Evolutionary conservation across 2,329 filamentous ascomycete species (phyloP).

Genomic region (Lecanosticta acicola): DNA sequence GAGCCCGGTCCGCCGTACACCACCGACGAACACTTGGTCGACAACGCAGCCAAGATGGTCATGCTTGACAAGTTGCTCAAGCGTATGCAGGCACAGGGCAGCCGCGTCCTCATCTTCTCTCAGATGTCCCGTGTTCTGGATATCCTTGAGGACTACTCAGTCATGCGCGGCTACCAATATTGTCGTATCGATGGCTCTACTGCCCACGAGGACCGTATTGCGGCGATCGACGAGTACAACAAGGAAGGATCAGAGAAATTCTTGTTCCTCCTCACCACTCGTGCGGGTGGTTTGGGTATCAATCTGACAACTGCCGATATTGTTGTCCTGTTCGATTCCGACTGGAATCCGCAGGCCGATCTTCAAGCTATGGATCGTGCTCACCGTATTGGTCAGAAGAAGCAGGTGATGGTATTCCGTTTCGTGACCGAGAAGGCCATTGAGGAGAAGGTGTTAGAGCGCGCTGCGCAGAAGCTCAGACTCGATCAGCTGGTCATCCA

Average conservation of each 20-base stretch:
- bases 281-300: slow-evolving; percentile 92
- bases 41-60: slow-evolving; percentile 94
- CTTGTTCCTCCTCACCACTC: slow-evolving; percentile 88
- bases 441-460: slow-evolving; percentile 94
- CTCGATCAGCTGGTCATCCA: slow-evolving; percentile 97
- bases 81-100: slow-evolving; percentile 78
- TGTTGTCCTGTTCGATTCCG: slow-evolving; percentile 92
- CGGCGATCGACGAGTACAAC: slow-evolving; percentile 98
- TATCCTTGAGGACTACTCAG: slow-evolving; percentile 96
- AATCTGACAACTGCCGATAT: slow-evolving; percentile 94
- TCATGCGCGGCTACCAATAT: slow-evolving; percentile 91
- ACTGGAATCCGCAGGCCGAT: slow-evolving; percentile 99
- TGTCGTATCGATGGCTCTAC: slow-evolving; percentile 96
- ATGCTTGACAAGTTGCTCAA: slow-evolving; percentile 88
- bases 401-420: slow-evolving; percentile 93
- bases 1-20: slow-evolving; percentile 97
- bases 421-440: slow-evolving; percentile 98
- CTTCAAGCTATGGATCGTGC: slow-evolving; percentile 98
- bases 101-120: slow-evolving; percentile 95
- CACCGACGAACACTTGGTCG: slow-evolving; percentile 90
- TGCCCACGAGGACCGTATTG: slow-evolving; percentile 94
- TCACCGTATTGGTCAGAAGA: slow-evolving; percentile 96
- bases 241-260: slow-evolving; percentile 94
- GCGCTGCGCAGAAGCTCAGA: slow-evolving; percentile 92
- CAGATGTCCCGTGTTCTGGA: slow-evolving; percentile 98